Base-by-base conservation (phyloP, 2,329 filamentous ascomycete genomes). In the Dactylonectria macrodidyma region DNA sequence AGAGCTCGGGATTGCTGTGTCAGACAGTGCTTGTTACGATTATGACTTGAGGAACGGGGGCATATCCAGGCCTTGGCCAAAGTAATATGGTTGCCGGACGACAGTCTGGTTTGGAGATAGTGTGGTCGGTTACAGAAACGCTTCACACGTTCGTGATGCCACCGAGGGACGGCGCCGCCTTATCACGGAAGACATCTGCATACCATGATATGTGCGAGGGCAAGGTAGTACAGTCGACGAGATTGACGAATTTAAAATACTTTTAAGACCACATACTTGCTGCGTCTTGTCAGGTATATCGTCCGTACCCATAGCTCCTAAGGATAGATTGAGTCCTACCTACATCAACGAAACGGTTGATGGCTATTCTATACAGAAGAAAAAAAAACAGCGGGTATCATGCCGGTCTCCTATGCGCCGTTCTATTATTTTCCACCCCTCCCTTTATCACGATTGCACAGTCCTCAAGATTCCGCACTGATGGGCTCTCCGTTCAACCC, bases 401-500 rank as follows among this genome's bases (percentile, higher is more conserved):
- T 76, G 66, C 67, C 68, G 38, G 52, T 75, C 59, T 44, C 55
- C 59, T 65, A 65, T 75, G 62, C 71, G 73, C 71, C 73, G 62
- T 57, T 67, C 46, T 48, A 59, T 70, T 67, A 55, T 56, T 68
- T 52, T 34, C 38, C n/a, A 59, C 62, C 46, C 41, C 26, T 36
- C 48, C 26, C 38, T 58, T n/a, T 24, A 19, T 19, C 14, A 14
- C 33, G 44, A 12, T 47, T 47, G 26, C 47, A 22, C 34, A 24
- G 19, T 2, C 24, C 30, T 71, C 62, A 75, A 22, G 67, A 73
- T 36, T 76, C 75, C 22, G 74, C 66, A 16, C 65, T 24, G 55
- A 82, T 79, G 6, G 81, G 80, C 65, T 82, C 78, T 5, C 81
- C 81, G 47, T 81, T 82, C 11, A 82, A 67, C 2, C 81, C 81